Evolutionary conservation across 1,139 yeast genomes (phyloP).

Genomic region (Pichia sp.): DNA sequence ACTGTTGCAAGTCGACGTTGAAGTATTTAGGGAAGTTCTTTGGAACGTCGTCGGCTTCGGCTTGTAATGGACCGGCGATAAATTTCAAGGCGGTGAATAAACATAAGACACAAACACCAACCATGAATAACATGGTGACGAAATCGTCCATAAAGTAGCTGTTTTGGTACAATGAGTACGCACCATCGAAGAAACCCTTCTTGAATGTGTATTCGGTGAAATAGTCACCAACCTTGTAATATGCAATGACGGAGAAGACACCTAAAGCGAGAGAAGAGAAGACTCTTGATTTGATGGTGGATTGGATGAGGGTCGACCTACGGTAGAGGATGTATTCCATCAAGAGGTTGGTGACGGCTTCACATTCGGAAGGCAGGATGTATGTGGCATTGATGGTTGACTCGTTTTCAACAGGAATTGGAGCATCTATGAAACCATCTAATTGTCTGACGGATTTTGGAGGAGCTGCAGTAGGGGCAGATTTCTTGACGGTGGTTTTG

Average conservation of each 20-base stretch:
- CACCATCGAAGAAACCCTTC: slow-evolving; percentile 18
- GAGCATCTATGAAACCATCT: slow-evolving; percentile 28
- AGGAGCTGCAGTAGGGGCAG: neutral
- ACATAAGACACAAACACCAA: slow-evolving; percentile 26
- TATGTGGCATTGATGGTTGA: slow-evolving; percentile 46
- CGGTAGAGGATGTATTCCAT: slow-evolving; percentile 62
- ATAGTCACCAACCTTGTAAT: slow-evolving; percentile 18
- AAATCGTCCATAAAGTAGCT: slow-evolving; percentile 36
- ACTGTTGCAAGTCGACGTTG: slow-evolving; percentile 52
- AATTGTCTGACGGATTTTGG: slow-evolving; percentile 11
- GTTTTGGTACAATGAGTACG: slow-evolving; percentile 35
- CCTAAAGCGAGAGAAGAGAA: slow-evolving; percentile 26
- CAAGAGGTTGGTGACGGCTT: slow-evolving; percentile 59
- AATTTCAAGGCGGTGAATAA: slow-evolving; percentile 34
- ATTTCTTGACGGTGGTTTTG: neutral
- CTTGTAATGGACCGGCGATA: slow-evolving; percentile 38
- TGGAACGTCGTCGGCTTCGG: slow-evolving; percentile 49
- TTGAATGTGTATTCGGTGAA: slow-evolving; percentile 19
- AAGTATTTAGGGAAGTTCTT: slow-evolving; percentile 46
- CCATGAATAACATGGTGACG: slow-evolving; percentile 29
- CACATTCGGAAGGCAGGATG: slow-evolving; percentile 55
- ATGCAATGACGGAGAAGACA: slow-evolving; percentile 10
- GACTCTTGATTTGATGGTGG: slow-evolving; percentile 49
- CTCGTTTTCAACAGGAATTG: slow-evolving; percentile 49
- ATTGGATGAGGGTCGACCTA: slow-evolving; percentile 49